Conservation (phyloP, 805 yeast genomes). For the Wickerhamiella cacticola region DNA sequence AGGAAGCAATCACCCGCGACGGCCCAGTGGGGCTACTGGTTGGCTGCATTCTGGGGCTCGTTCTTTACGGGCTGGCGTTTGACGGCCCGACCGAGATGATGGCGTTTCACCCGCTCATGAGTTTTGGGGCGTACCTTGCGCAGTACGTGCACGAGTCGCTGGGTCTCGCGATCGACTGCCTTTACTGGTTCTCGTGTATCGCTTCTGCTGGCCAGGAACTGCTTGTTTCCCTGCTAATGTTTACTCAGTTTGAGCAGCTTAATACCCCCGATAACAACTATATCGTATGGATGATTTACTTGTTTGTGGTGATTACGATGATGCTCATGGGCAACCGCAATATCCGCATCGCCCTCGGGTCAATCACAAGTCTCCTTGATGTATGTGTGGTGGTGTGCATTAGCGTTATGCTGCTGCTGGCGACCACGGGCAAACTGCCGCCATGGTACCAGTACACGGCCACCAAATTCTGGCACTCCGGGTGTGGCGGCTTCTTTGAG, state of each 20-base stretch:
- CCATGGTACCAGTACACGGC: slow-evolving; percentile 42
- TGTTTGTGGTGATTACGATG: slow-evolving; percentile 10
- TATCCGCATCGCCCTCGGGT: slow-evolving; percentile 5
- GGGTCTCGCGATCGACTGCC: slow-evolving; percentile 43
- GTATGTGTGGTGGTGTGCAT: slow-evolving; percentile 1
- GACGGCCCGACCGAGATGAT: slow-evolving; percentile 38
- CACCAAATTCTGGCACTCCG: slow-evolving; percentile 47
- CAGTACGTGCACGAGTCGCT: slow-evolving; percentile 48
- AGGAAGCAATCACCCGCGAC: slow-evolving; percentile 11
- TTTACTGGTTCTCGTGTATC: slow-evolving; percentile 37
- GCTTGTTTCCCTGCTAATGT: slow-evolving; percentile 60
- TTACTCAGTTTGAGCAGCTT: slow-evolving; percentile 48
- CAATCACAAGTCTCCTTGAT: slow-evolving; percentile 6
- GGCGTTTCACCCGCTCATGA: slow-evolving; percentile 44
- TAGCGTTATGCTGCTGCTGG: slow-evolving; percentile 50
- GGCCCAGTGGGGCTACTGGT: slow-evolving; percentile 18
- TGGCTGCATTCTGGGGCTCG: slow-evolving; percentile 13
- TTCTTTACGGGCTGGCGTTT: slow-evolving; percentile 10
- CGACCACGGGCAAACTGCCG: slow-evolving; percentile 48
- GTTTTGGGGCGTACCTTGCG: slow-evolving; percentile 47
- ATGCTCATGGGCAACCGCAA: neutral
- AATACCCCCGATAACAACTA: slow-evolving; percentile 29
- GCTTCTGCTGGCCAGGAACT: slow-evolving; percentile 55
- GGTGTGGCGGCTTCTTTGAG: neutral
- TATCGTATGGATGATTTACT: slow-evolving; percentile 17